Evolutionary conservation across 1,284 basidiomycete species (phyloP).

Genomic region (Tilletia horrida): DNA sequence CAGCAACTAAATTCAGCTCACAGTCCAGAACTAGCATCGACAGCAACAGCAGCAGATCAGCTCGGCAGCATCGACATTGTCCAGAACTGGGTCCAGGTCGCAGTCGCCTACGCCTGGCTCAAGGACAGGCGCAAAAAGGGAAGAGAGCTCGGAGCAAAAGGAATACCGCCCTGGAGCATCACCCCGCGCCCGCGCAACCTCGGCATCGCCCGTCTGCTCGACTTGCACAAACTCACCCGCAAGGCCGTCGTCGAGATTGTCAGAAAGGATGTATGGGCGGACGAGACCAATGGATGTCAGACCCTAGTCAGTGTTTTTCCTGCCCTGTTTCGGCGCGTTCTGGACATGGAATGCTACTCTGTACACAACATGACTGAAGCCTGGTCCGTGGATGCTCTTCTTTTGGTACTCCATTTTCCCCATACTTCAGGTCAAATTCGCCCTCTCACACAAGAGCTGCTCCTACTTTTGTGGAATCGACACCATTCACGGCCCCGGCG

Average conservation of each 20-base stretch:
- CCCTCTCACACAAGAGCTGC: conserved; percentile 8
- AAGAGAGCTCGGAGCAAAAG: background rate
- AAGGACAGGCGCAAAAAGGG: background rate
- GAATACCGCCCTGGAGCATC: background rate
- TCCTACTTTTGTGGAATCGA: background rate
- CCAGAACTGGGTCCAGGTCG: background rate
- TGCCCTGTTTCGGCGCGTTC: no score
- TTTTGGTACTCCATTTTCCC: background rate
- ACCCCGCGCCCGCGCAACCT: background rate
- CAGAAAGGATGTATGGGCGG: background rate
- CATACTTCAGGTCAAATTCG: background rate
- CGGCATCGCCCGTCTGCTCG: background rate
- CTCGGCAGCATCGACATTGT: background rate
- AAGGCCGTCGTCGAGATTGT: conserved; percentile 5
- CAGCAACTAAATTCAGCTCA: background rate
- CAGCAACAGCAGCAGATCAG: background rate
- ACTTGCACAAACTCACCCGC: background rate
- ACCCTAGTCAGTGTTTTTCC: background rate
- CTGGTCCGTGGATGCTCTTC: no score
- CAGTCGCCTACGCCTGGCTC: background rate
- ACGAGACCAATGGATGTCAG: background rate
- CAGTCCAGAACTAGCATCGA: background rate
- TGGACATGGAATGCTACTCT: no score
- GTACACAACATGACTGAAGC: no score
- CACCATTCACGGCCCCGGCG: background rate